Evolutionary conservation across 2,329 filamentous ascomycete genomes (phyloP), one percentile per base, ranked within the genome.

Genomic region (Huntiella bhutanensis): DNA sequence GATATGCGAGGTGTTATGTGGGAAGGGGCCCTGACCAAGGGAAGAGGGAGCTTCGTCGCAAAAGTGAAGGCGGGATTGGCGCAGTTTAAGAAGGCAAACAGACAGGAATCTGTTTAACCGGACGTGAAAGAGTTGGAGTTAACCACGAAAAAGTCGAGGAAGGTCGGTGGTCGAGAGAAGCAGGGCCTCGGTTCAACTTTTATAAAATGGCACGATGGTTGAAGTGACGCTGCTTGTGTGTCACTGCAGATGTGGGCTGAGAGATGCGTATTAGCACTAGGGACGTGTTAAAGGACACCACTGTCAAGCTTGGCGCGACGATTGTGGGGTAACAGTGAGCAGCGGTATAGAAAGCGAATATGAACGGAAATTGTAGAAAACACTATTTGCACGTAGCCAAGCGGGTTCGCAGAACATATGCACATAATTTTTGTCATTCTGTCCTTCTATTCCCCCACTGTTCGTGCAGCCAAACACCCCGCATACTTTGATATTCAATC

Each of bases 21-120:
- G 62, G 61, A 71, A 68, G 66, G 75, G 79, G 82, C 83, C 88
- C 87, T 91, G 88, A 96, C 88, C 88, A 92, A 95, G 88, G 87
- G 84, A 82, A 68, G 68, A 77, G 73, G 77, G 68, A 78, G 84
- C 82, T 86, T 86, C 84, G 73, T 87, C 74, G 84, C 83, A 59
- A 59, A 52, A 28, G 22, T 28, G 51, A 54, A 52, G 52, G 49
- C 41, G 49, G 54, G 53, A 49, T 48, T 51, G 43, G 51, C 41
- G 36, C 28, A 38, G 33, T 32, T 48, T 39, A 43, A 28, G 22
- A 45, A 38, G 45, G 41, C 34, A 46, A 38, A 48, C 22, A 37
- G 22, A 28, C 22, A 28, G 16, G 33, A 5, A 34, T 33, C 22
- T 28, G 22, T 38, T 46, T 11, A 33, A 37, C 17, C 19, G 28